A percentile compares a stretch with the other conserved stretches of the same genome.
Evolutionary conservation across 345 rosid genomes (phyloP).

Genomic region (Citrus cavaleriei): DNA sequence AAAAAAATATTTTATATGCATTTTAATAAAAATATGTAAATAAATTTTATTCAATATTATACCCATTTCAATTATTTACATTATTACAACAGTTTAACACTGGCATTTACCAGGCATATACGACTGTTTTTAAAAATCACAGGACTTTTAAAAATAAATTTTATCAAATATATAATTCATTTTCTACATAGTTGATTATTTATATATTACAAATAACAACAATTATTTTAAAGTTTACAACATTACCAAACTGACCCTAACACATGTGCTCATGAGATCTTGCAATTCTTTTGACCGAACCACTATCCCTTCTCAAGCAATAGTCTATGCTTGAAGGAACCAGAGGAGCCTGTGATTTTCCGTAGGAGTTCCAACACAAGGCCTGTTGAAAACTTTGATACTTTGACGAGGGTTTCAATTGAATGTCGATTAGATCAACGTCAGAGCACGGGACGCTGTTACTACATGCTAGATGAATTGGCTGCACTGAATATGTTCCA

Average conservation of each 20-base stretch:
- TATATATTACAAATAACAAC: accelerated
- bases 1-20: too few relatives aligned
- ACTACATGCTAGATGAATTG: constrained; percentile 77
- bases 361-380: constrained; percentile 83
- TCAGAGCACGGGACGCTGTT: constrained; percentile 60
- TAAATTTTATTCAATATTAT: too few relatives aligned
- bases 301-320: constrained; percentile 51
- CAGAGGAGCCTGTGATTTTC: constrained; percentile 65
- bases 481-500: constrained; percentile 65
- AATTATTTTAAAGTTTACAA: too few relatives aligned
- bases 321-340: constrained; percentile 80
- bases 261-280: constrained; percentile 56
- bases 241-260: neutral
- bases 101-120: accelerated
- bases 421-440: constrained; percentile 61
- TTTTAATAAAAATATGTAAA: too few relatives aligned
- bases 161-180: too few relatives aligned
- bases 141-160: too few relatives aligned
- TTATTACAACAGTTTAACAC: too few relatives aligned
- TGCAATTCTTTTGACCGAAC: constrained; percentile 33
- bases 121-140: too few relatives aligned
- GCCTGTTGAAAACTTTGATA: constrained; percentile 35
- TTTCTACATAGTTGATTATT: too few relatives aligned
- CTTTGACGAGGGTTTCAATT: constrained; percentile 44
- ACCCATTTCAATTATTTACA: too few relatives aligned